Evolutionary conservation across 2,329 filamentous ascomycete genomes (phyloP), one percentile per base, ranked within the genome.

Genomic region (Emmonsia crescens): DNA sequence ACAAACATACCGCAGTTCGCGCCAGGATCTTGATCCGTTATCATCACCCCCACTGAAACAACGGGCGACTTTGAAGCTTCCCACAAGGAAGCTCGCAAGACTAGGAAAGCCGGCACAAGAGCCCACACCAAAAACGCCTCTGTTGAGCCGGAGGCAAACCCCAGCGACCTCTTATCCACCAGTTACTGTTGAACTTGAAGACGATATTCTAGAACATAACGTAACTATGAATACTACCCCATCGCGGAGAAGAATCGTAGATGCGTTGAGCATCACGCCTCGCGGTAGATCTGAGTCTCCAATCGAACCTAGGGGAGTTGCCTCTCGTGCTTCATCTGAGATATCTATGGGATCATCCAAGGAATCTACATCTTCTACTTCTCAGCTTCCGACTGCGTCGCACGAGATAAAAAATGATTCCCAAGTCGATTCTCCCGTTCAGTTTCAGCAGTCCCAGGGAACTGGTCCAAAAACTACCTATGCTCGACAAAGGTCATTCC

Each of bases 401-500:
- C 36, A 38, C 27, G 27, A 21, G 27, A 24, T 19, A 12, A 31
- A 60, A 40, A 19, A 19, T 29, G 33, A 42, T 21, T n/a, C 24
- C 33, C 44, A 44, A 38, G 9, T n/a, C 9, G 60, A 64, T 59
- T 65, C 66, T 16, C 46, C 66, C 6, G 57, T 61, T 52, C 52
- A 59, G 46, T 44, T 66, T 19, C 44, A 62, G 16, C 66, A 69
- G 38, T 65, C 72, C 12, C 66, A 68, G 60, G 59, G 70, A 14
- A 65, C 65, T 59, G 76, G 75, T 2, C 73, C 78, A 4, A 81
- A 75, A 65, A 73, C 83, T 51, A 87, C 85, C 2, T 87, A 87
- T 70, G 81, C 82, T 16, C 79, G 79, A 44, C 77, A 82, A 65
- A 78, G 84, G 54, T 85, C 84, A 1, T 84, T 85, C 64, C 72